Evolutionary conservation across 2,329 filamentous ascomycete genomes (phyloP), one percentile per base, ranked within the genome.

Genomic region (Xylariaceae sp.): DNA sequence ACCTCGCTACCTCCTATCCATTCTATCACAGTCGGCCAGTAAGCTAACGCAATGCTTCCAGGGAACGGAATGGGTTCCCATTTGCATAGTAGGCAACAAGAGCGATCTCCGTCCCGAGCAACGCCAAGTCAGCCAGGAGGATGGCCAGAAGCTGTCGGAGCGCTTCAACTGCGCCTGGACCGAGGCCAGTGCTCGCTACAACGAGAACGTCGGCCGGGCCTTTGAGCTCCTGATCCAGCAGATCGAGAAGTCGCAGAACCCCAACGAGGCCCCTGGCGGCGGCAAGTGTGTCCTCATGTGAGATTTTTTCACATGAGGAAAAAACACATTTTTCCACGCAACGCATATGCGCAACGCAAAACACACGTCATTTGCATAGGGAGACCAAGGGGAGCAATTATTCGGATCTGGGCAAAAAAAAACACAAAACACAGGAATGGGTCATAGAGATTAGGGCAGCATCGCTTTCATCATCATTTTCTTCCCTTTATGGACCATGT

Each of bases 11-110:
- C 35, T 53, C 53, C 42, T 47, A n/a, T 30, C 23, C 23, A 30
- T 4, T 30, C 4, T 30, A 30, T 30, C 23, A 30, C 5, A 30
- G 23, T 30, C 5, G 23, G 1, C 23, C 23, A 15, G 9, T 18
- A 47, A 17, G 49, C 58, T 61, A 57, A 59, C 52, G 11, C 57
- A 56, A 44, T 53, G 57, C 39, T 13, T 23, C 49, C 47, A 71
- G 69, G 94, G 94, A 66, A 89, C 92, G 60, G 92, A 97, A 69
- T 89, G 88, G 74, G 91, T 97, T 55, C 94, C 94, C 8, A 88
- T 97, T 68, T 90, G 95, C 68, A 88, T 99, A 63, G 92, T 99
- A 56, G 94, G 92, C 68, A 99, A 99, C 81, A 99, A 99, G 80
- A 92, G 88, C 73, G 94, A 99, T 75, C 81, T 99, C 59, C 87